These are phyloP conservation scores for Eutrema japonicum DNA, from an alignment of 345 rosid genomes.

Conservation along the genomic window DNA sequence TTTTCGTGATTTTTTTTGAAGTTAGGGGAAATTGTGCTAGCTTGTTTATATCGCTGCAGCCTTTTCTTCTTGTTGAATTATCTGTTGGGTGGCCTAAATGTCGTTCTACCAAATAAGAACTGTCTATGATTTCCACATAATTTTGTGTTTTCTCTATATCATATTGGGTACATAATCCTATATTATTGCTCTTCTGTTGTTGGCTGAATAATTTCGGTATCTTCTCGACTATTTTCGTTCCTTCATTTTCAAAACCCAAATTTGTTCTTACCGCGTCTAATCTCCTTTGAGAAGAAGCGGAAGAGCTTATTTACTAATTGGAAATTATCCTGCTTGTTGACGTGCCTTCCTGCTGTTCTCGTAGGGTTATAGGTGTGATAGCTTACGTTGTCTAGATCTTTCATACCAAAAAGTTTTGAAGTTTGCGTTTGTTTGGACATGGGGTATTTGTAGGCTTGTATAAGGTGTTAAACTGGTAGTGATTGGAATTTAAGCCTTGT, in stretches of 20 bases:
- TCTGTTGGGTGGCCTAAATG: background rate
- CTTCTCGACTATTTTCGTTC: background rate
- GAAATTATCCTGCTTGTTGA: background rate
- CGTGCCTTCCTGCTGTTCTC: background rate
- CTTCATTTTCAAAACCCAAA: background rate
- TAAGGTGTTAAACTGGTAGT: constrained; percentile 1
- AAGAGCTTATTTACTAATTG: background rate
- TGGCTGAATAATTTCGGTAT: background rate
- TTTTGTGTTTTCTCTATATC: constrained; percentile 9
- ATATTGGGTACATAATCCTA: background rate
- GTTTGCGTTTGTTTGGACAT: background rate
- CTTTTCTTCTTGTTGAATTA: background rate
- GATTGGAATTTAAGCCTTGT: background rate
- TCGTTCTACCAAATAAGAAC: background rate
- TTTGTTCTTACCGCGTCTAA: background rate
- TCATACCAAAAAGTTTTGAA: background rate
- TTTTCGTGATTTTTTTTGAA: background rate
- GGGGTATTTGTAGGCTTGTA: constrained; percentile 14
- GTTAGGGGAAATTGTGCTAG: constrained; percentile 3
- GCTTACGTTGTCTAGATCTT: background rate
- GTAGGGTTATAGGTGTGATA: background rate
- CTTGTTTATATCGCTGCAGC: background rate
- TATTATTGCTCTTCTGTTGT: background rate
- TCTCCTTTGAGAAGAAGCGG: background rate
- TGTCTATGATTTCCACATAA: background rate